A percentile compares a stretch with the other conserved stretches of the same genome.
Conservation (phyloP, 2,329 filamentous ascomycete genomes). For the Aspergillus ibericus region DNA sequence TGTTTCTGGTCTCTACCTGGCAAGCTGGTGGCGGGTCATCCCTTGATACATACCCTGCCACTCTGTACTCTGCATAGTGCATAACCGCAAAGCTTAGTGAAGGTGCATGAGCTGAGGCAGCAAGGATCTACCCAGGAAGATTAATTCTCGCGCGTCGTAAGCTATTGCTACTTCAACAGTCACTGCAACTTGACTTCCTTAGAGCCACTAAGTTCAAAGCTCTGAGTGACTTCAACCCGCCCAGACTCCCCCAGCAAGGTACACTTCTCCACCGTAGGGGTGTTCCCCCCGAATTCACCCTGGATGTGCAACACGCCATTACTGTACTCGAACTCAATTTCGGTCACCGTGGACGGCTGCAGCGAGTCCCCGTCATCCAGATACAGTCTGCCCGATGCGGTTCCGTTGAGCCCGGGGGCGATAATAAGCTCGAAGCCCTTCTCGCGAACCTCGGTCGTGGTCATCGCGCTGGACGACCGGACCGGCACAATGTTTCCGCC, state of each 20-base stretch:
- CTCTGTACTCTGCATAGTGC: neutral
- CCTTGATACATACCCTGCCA: neutral
- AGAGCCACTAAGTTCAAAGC: constrained; percentile 15
- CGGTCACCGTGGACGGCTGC: constrained; percentile 55
- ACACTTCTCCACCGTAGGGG: constrained; percentile 32
- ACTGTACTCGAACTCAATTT: constrained; percentile 62
- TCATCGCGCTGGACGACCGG: constrained; percentile 56
- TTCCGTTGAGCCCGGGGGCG: constrained; percentile 62
- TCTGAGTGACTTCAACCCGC: constrained; percentile 23
- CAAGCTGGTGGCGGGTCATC: neutral
- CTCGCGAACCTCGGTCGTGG: constrained; percentile 59
- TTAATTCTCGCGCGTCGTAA: neutral
- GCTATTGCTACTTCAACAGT: too few relatives aligned
- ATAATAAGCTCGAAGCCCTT: constrained; percentile 71
- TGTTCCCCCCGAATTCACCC: constrained; percentile 30
- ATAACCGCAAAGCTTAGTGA: too few relatives aligned
- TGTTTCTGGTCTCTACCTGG: too few relatives aligned
- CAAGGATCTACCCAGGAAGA: neutral
- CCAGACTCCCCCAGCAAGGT: constrained; percentile 30
- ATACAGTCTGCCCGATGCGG: constrained; percentile 68
- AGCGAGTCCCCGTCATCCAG: constrained; percentile 74
- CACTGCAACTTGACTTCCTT: constrained; percentile 17
- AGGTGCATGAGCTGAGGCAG: too few relatives aligned
- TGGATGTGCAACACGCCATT: constrained; percentile 42
- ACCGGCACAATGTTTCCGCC: constrained; percentile 62